Evolutionary conservation across 495 filamentous ascomycete genomes (phyloP).

Genomic region (Talaromyces stipitatus): DNA sequence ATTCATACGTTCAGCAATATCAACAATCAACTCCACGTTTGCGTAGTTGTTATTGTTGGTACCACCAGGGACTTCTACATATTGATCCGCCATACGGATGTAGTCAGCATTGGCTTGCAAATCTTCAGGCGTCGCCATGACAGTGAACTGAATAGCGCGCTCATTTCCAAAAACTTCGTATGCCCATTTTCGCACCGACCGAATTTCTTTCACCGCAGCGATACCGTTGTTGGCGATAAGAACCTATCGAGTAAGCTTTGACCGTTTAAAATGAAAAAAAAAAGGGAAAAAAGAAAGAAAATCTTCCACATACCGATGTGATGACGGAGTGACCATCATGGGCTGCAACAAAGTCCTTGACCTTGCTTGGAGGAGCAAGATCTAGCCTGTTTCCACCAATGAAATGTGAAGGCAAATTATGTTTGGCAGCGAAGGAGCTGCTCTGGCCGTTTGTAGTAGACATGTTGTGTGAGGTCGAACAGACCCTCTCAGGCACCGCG

Average conservation of each 20-base stretch:
- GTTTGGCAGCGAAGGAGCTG: constrained; percentile 63
- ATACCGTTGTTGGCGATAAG: constrained; percentile 99
- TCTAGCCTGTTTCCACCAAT: constrained; percentile 87
- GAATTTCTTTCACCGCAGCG: constrained; percentile 97
- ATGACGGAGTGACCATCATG: constrained; percentile 96
- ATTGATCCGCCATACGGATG: constrained; percentile 98
- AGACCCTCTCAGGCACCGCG: constrained; percentile 2
- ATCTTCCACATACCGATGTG: constrained; percentile 83
- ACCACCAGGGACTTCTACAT: constrained; percentile 96
- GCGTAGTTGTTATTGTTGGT: constrained; percentile 99
- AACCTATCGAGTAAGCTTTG: constrained; percentile 49
- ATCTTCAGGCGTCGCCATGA: constrained; percentile 99
- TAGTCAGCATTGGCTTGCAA: constrained; percentile 96
- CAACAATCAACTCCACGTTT: constrained; percentile 98
- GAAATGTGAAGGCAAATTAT: constrained; percentile 82
- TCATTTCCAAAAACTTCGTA: constrained; percentile 99
- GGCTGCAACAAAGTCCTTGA: constrained; percentile 89
- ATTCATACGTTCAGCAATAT: constrained; percentile 97
- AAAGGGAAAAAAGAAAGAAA: too few relatives aligned
- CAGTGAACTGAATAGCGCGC: constrained; percentile 95
- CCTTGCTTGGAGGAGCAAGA: constrained; percentile 65
- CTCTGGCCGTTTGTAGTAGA: constrained; percentile 36
- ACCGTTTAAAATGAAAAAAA: too few relatives aligned
- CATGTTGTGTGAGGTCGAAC: constrained; percentile 25
- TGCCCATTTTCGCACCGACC: constrained; percentile 98